Evolutionary conservation across 176 grass and related monocot species (phyloP).

Genomic region (Pontederia paniculata): DNA sequence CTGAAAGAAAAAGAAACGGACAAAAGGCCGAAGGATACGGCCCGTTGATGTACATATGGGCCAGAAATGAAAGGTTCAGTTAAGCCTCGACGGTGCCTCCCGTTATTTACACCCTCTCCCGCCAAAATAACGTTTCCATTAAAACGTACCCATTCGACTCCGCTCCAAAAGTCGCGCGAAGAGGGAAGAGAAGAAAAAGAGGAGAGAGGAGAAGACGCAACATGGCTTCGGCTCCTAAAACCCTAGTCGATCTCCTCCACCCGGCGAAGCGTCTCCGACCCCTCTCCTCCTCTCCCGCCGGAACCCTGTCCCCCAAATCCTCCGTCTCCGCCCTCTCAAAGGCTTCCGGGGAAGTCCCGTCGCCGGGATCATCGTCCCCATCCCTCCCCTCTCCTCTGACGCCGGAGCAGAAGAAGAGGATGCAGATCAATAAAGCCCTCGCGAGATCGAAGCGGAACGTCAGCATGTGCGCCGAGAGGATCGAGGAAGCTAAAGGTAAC

Average conservation of each 20-base stretch:
- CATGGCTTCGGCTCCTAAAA: slow-evolving; percentile 50
- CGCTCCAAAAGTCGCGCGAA: background rate
- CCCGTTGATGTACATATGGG: no score
- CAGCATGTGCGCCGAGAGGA: slow-evolving; percentile 32
- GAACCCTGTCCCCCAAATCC: slow-evolving; percentile 14
- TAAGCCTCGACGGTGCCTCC: no score
- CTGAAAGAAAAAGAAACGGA: no score
- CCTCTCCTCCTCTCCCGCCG: slow-evolving; percentile 5
- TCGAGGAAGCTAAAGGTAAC: slow-evolving; percentile 71
- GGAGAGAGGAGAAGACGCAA: slow-evolving; percentile 20
- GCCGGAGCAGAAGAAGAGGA: slow-evolving; percentile 53
- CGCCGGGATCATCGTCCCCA: background rate
- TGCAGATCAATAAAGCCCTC: slow-evolving; percentile 66
- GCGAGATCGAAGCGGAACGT: slow-evolving; percentile 50
- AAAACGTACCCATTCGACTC: background rate
- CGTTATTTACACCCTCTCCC: slow-evolving; percentile 6
- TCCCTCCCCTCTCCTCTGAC: slow-evolving; percentile 9
- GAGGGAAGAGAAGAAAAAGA: background rate
- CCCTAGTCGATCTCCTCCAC: slow-evolving; percentile 50
- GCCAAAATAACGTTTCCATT: slow-evolving; percentile 19
- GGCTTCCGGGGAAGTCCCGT: background rate
- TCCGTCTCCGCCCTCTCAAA: slow-evolving; percentile 21
- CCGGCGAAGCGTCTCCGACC: slow-evolving; percentile 63
- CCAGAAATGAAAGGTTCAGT: no score
- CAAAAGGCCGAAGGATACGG: no score